Percentiles rank a stretch among this genome's conserved stretches.
phyloP scores from a whole-genome alignment of 2,329 filamentous ascomycete genomes.

The Pseudomassariella vexata region DNA sequence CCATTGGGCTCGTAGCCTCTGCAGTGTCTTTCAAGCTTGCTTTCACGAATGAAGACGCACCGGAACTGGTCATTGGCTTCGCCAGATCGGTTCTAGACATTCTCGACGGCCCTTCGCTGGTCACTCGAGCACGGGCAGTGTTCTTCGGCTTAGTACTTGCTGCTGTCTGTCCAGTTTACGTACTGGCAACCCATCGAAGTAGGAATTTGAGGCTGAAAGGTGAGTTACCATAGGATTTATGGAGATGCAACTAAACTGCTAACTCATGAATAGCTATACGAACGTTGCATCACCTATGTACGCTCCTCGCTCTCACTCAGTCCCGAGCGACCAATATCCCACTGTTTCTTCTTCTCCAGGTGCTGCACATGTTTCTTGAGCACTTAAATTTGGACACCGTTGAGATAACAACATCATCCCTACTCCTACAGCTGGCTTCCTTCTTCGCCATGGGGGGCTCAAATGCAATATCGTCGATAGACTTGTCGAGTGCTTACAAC shows the following conservation, averaged over 20 bases:
- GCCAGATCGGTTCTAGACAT: conserved; percentile 32
- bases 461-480: conserved; percentile 93
- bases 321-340: conserved; percentile 81
- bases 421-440: conserved; percentile 73
- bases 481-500: conserved; percentile 93
- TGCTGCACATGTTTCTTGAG: conserved; percentile 47
- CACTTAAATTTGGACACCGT: conserved; percentile 40
- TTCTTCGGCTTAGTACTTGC: conserved; percentile 41
- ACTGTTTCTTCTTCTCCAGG: conserved; percentile 69
- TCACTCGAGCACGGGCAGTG: conserved; percentile 42
- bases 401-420: conserved; percentile 62
- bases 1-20: conserved; percentile 36
- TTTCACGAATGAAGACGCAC: conserved; percentile 82
- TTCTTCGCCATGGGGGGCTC: conserved; percentile 91
- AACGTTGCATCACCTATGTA: conserved; percentile 65
- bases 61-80: conserved; percentile 63
- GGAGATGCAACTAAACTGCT: conserved; percentile 5
- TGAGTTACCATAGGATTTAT: conserved; percentile 9
- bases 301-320: conserved; percentile 79
- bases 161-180: conserved; percentile 31
- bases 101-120: conserved; percentile 37
- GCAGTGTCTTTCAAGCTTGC: conserved; percentile 83
- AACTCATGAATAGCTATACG: conserved; percentile 24
- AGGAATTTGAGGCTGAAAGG: conserved; percentile 19
- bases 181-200: conserved; percentile 22